Percentiles rank a stretch among this genome's conserved stretches.
These are phyloP conservation scores for Metschnikowia bowlesiae DNA, from an alignment of 805 yeast species.

Conservation along the genomic window DNA sequence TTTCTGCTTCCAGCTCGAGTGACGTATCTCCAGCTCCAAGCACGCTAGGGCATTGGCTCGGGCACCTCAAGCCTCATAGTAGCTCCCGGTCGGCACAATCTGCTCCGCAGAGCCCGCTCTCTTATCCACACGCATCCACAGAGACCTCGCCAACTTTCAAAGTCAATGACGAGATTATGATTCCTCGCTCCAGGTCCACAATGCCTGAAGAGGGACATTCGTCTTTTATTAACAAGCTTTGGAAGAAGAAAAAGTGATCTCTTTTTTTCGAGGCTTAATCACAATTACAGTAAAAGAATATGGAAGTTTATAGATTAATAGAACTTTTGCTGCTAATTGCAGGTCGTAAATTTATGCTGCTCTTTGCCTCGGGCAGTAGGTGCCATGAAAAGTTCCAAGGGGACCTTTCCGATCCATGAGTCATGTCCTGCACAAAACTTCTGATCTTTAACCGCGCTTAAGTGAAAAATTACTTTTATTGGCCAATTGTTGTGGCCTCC, in stretches of 20 bases:
- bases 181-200: constrained; percentile 9
- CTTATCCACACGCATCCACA: constrained; percentile 5
- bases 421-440: constrained; percentile 8
- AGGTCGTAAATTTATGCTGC: background rate
- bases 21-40: constrained; percentile 10
- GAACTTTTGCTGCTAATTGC: background rate
- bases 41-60: constrained; percentile 5
- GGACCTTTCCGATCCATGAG: background rate
- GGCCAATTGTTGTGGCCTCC: constrained; percentile 12
- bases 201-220: constrained; percentile 7
- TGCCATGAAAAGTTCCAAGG: background rate
- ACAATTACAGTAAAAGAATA: background rate
- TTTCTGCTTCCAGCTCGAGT: constrained; percentile 8
- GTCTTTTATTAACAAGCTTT: constrained; percentile 17
- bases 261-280: background rate
- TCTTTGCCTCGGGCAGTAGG: no score
- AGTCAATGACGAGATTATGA: constrained; percentile 1
- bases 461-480: constrained; percentile 27
- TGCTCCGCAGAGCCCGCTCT: constrained; percentile 14
- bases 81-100: constrained; percentile 12
- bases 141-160: constrained; percentile 6
- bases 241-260: constrained; percentile 17
- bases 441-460: constrained; percentile 42
- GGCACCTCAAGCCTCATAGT: constrained; percentile 9
- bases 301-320: constrained; percentile 2